These are phyloP conservation scores for Phaffia rhodozyma DNA, from an alignment of 1,284 basidiomycete genomes.

Conservation along the genomic window DNA sequence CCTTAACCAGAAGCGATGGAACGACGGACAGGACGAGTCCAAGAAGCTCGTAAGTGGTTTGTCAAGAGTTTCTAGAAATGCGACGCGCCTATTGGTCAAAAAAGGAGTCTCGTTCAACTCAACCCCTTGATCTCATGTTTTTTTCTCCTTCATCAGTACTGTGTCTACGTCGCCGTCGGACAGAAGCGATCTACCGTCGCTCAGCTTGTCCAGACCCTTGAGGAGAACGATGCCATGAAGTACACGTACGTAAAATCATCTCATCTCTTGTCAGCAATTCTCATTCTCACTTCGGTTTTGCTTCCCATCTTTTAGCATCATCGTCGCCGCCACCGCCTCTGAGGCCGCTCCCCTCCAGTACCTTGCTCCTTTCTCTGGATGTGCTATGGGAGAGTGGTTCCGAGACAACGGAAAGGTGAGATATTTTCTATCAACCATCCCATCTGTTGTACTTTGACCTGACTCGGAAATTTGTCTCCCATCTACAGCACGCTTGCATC, in stretches of 20 bases:
- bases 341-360: slow-evolving; percentile 98
- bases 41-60: slow-evolving; percentile 61
- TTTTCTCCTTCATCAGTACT: slow-evolving; percentile 45
- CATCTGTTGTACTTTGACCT: neutral
- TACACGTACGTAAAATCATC: slow-evolving; percentile 46
- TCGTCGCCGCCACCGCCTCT: slow-evolving; percentile 96
- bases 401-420: slow-evolving; percentile 97
- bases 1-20: slow-evolving; percentile 99
- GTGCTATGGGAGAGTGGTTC: slow-evolving; percentile 99
- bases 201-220: slow-evolving; percentile 96
- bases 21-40: slow-evolving; percentile 85
- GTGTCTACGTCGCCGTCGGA: slow-evolving; percentile 97
- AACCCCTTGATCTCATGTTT: neutral
- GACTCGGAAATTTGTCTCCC: slow-evolving; percentile 16
- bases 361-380: slow-evolving; percentile 98
- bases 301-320: slow-evolving; percentile 42
- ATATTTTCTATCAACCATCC: slow-evolving; percentile 32
- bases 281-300: neutral
- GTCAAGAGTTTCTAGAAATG: neutral
- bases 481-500: slow-evolving; percentile 67
- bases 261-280: neutral
- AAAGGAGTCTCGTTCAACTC: neutral
- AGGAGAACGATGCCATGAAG: slow-evolving; percentile 99
- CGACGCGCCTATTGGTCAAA: neutral
- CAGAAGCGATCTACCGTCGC: slow-evolving; percentile 99